Evolutionary conservation across 139 green algal species (phyloP).

Genomic region (Tetradesmus lagerheimii): DNA sequence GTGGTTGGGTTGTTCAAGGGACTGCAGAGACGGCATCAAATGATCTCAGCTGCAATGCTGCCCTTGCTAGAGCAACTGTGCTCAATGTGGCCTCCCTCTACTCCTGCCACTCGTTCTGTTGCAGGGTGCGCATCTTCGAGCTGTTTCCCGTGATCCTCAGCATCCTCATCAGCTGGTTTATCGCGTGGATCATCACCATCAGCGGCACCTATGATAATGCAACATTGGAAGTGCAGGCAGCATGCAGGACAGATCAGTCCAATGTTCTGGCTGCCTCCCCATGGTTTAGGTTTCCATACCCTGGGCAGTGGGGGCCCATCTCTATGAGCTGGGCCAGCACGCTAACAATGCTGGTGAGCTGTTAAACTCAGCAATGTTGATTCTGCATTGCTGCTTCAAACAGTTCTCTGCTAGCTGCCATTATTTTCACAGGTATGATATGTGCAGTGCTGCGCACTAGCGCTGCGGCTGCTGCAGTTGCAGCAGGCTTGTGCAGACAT

Average conservation of each 20-base stretch:
- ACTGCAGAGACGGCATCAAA: too few relatives aligned
- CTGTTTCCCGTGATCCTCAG: conserved; percentile 63
- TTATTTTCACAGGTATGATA: too few relatives aligned
- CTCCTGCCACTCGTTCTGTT: too few relatives aligned
- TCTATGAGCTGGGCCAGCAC: conserved; percentile 61
- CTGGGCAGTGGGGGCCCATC: conserved; percentile 69
- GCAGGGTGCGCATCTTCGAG: conserved; percentile 38
- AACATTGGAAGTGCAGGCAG: conserved; percentile 32
- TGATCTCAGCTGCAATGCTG: neutral
- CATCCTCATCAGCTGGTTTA: conserved; percentile 53
- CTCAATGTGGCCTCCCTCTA: neutral
- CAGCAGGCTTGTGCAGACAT: too few relatives aligned
- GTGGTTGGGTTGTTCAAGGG: too few relatives aligned
- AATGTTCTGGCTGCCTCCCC: conserved; percentile 54
- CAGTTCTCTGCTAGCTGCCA: too few relatives aligned
- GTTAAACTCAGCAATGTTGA: too few relatives aligned
- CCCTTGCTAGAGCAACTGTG: too few relatives aligned
- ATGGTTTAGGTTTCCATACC: conserved; percentile 73
- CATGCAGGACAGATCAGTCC: conserved; percentile 53
- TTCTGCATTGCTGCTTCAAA: too few relatives aligned
- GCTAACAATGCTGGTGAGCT: conserved; percentile 65
- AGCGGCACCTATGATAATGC: conserved; percentile 62
- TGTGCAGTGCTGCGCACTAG: too few relatives aligned
- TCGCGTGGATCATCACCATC: conserved; percentile 60
- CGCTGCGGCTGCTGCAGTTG: too few relatives aligned